Conservation (phyloP, 805 yeast genomes). For the Candida oleophila region DNA sequence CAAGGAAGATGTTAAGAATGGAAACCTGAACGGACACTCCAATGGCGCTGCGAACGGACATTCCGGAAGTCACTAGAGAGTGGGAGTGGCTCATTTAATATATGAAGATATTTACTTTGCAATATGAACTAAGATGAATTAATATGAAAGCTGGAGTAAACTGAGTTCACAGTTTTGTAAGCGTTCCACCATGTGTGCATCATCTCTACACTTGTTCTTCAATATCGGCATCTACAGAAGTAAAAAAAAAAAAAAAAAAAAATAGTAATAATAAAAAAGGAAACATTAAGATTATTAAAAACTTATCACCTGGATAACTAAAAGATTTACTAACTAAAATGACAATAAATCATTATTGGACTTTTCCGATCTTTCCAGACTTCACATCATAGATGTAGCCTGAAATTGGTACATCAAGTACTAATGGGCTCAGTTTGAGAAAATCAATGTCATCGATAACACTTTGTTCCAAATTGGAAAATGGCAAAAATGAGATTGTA, state of each 20-base stretch:
- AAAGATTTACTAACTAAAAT: too few species aligned
- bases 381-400: conserved; percentile 41
- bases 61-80: neutral
- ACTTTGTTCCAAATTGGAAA: conserved; percentile 31
- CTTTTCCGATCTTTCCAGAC: conserved; percentile 30
- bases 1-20: neutral
- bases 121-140: too few species aligned
- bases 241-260: too few species aligned
- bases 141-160: too few species aligned
- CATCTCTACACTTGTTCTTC: too few species aligned
- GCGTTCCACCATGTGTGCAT: too few species aligned
- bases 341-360: conserved; percentile 12
- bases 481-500: conserved; percentile 33
- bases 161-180: too few species aligned
- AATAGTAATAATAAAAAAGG: too few species aligned
- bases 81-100: neutral
- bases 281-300: too few species aligned
- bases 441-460: conserved; percentile 35
- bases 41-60: conserved; percentile 8
- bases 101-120: too few species aligned
- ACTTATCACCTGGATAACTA: too few species aligned
- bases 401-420: conserved; percentile 35
- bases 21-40: conserved; percentile 4
- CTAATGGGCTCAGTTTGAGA: conserved; percentile 26
- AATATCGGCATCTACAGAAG: too few species aligned